Conservation (phyloP, 441 rosid species). For the Metrosideros polymorpha region DNA sequence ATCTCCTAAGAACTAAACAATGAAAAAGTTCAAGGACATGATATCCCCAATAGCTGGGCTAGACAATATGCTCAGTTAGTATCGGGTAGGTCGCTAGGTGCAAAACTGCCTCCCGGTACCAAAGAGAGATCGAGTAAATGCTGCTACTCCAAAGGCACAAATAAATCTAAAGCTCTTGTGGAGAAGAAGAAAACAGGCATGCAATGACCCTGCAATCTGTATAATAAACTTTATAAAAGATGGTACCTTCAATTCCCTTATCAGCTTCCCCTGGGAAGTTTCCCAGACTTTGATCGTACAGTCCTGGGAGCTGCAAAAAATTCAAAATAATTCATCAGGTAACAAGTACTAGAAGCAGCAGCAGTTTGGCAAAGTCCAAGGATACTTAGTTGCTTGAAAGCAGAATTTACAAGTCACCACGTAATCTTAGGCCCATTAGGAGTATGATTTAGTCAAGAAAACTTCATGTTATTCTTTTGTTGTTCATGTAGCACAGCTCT, state of each 20-base stretch:
- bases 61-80: not conserved
- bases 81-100: not conserved
- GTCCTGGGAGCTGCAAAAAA: constrained; percentile 73
- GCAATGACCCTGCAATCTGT: not conserved
- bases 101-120: not conserved
- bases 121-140: not conserved
- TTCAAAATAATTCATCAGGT: not conserved
- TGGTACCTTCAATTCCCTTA: constrained; percentile 90
- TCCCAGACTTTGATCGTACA: constrained; percentile 98
- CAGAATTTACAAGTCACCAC: not conserved
- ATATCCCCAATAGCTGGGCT: not conserved
- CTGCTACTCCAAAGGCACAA: not conserved
- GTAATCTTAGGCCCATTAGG: not conserved
- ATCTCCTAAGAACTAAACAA: not conserved
- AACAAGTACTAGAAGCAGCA: not conserved
- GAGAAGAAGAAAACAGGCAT: not conserved
- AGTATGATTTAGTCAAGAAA: not conserved
- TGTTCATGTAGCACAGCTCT: not conserved
- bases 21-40: not conserved
- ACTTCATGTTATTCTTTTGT: not conserved
- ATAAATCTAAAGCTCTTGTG: not conserved
- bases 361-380: not conserved
- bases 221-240: not conserved
- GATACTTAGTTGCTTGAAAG: not conserved
- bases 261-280: constrained; percentile 90